Conservation (phyloP, 768 basidiomycete species). For the Pulveroboletus sp. region DNA sequence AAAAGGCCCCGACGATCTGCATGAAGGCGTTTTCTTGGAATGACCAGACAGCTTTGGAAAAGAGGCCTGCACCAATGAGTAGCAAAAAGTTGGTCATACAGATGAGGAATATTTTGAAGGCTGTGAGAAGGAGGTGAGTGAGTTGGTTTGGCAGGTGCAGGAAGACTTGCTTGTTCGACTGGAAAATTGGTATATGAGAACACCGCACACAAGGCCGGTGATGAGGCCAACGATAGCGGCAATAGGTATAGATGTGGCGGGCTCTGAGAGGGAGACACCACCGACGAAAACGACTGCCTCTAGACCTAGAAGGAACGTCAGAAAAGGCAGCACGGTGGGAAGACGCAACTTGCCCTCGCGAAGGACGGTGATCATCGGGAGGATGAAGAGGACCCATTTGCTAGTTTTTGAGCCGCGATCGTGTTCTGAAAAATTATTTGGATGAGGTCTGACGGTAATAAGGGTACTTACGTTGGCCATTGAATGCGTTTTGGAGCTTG, state of each 20-base stretch:
- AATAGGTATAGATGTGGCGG: conserved; percentile 84
- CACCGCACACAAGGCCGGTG: conserved; percentile 71
- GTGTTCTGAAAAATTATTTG: conserved; percentile 30
- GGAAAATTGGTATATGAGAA: conserved; percentile 77
- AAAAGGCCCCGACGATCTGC: conserved; percentile 65
- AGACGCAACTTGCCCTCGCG: conserved; percentile 68
- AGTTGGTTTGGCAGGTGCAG: not conserved
- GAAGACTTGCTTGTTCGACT: conserved; percentile 60
- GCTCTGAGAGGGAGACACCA: conserved; percentile 83
- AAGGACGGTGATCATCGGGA: conserved; percentile 89
- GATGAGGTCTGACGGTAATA: not conserved
- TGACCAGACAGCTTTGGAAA: conserved; percentile 71
- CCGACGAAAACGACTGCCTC: conserved; percentile 95
- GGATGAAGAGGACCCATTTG: conserved; percentile 85
- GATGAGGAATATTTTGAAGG: conserved; percentile 84
- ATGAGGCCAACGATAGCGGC: conserved; percentile 85
- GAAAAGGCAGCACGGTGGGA: not conserved
- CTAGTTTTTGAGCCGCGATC: conserved; percentile 52
- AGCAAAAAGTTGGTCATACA: conserved; percentile 90
- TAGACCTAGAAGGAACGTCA: conserved; percentile 45
- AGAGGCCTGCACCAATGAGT: conserved; percentile 92
- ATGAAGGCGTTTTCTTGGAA: conserved; percentile 74
- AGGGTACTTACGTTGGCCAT: conserved; percentile 44
- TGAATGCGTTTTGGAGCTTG: conserved; percentile 82
- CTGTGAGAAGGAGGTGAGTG: conserved; percentile 28